phyloP scores from a whole-genome alignment of 192 early-diverging fungal species.

The Physocladia obscura region DNA sequence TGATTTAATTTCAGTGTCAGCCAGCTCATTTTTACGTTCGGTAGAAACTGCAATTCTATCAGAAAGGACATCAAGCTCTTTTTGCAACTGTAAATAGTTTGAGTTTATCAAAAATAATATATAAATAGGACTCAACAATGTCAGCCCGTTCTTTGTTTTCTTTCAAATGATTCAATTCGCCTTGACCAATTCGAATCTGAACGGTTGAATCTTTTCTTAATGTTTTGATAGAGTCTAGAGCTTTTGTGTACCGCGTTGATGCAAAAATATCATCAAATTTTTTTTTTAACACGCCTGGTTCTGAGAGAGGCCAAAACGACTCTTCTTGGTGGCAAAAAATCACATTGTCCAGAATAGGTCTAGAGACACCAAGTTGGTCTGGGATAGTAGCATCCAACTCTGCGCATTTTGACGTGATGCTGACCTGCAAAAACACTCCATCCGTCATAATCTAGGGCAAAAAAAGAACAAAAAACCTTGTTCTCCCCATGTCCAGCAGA shows the following conservation, averaged over 20 bases:
- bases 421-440: no score
- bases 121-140: conserved; percentile 51
- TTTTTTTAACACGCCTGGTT: conserved; percentile 84
- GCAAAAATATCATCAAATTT: conserved; percentile 99
- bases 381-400: conserved; percentile 86
- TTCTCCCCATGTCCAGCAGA: conserved; percentile 15
- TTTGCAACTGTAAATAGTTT: no score
- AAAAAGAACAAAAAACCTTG: no score
- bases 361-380: conserved; percentile 82
- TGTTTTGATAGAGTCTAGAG: conserved; percentile 76
- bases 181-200: conserved; percentile 63
- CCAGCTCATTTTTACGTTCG: conserved; percentile 30
- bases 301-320: conserved; percentile 91
- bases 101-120: no score
- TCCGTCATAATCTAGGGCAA: no score
- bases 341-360: conserved; percentile 93
- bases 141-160: conserved; percentile 73
- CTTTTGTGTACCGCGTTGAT: conserved; percentile 88
- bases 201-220: conserved; percentile 69
- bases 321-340: conserved; percentile 99
- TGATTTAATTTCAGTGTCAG: conserved; percentile 36
- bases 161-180: conserved; percentile 65
- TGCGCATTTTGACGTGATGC: conserved; percentile 76
- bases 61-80: no score
- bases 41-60: conserved; percentile 19